Evolutionary conservation across 73 alveolate species (phyloP).

Genomic region (Paramecium primaurelia): DNA sequence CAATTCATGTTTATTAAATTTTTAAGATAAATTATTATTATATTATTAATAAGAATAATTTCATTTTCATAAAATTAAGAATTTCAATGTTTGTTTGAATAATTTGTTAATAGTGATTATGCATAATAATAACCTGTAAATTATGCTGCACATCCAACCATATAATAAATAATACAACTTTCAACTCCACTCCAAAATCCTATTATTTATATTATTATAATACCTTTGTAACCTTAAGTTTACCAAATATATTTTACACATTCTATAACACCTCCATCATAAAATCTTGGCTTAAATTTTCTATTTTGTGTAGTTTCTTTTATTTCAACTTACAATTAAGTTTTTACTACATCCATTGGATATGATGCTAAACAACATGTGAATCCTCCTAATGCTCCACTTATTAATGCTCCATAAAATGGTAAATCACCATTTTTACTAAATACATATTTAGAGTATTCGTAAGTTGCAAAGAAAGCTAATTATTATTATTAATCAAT

Average conservation of each 20-base stretch:
- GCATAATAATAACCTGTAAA: not conserved
- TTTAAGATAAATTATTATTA: not conserved
- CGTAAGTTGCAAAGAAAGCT: constrained; percentile 8
- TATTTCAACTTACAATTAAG: not conserved
- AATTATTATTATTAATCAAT: not conserved
- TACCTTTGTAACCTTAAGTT: not conserved
- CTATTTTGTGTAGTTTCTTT: not conserved
- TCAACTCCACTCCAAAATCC: constrained; percentile 4
- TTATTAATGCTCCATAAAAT: not conserved
- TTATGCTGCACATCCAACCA: constrained; percentile 41
- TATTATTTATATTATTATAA: not conserved
- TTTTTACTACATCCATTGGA: constrained; percentile 22
- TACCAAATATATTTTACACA: not conserved
- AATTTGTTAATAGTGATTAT: not conserved
- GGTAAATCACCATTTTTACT: not conserved
- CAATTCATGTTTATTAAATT: not conserved
- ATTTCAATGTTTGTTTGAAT: not conserved
- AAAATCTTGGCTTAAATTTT: not conserved
- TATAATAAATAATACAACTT: constrained; percentile 1
- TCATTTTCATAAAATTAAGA: not conserved
- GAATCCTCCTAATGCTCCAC: constrained; percentile 38
- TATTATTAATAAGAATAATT: not conserved
- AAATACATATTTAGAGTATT: not conserved
- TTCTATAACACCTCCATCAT: constrained; percentile 6
- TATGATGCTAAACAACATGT: constrained; percentile 30